phyloP scores from a whole-genome alignment of 1,139 yeast genomes.

The Nadsonia commutata region DNA sequence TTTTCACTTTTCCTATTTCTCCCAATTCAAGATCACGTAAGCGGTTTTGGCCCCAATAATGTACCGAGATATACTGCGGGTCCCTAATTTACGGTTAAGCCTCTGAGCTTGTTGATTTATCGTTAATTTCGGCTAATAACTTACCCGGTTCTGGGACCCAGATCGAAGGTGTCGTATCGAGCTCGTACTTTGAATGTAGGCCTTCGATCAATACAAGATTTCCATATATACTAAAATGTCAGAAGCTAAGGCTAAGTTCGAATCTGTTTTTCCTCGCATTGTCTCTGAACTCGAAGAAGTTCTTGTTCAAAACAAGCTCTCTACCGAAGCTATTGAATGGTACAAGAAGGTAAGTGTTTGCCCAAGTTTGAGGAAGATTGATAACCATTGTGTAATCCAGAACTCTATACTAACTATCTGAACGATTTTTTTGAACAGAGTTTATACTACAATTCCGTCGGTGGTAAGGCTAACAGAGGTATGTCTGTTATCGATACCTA shows the following conservation, averaged over 20 bases:
- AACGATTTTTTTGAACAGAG: conserved; percentile 17
- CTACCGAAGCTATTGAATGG: conserved; percentile 81
- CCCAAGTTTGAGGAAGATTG: conserved; percentile 6
- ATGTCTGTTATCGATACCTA: conserved; percentile 89
- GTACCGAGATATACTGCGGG: neutral
- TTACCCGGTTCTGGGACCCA: neutral
- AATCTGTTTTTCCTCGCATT: conserved; percentile 59
- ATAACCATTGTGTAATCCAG: neutral
- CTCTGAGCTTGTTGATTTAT: neutral
- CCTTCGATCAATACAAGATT: too few species aligned
- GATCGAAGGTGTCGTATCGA: neutral
- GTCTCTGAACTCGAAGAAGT: conserved; percentile 61
- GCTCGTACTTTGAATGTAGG: too few species aligned
- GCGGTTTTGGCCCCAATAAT: too few species aligned
- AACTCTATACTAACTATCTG: neutral
- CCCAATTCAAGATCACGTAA: neutral
- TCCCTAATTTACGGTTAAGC: neutral
- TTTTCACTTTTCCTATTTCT: neutral
- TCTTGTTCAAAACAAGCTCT: conserved; percentile 61
- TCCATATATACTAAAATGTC: conserved; percentile 6
- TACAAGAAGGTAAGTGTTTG: conserved; percentile 30
- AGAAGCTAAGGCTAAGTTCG: conserved; percentile 41
- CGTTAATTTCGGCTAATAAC: neutral
- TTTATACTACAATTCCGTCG: conserved; percentile 79
- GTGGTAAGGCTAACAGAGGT: conserved; percentile 95